Percentiles rank a stretch among this genome's conserved stretches.
phyloP scores from a whole-genome alignment of 352 stramenopile genomes.

The Globisporangium parvum region DNA sequence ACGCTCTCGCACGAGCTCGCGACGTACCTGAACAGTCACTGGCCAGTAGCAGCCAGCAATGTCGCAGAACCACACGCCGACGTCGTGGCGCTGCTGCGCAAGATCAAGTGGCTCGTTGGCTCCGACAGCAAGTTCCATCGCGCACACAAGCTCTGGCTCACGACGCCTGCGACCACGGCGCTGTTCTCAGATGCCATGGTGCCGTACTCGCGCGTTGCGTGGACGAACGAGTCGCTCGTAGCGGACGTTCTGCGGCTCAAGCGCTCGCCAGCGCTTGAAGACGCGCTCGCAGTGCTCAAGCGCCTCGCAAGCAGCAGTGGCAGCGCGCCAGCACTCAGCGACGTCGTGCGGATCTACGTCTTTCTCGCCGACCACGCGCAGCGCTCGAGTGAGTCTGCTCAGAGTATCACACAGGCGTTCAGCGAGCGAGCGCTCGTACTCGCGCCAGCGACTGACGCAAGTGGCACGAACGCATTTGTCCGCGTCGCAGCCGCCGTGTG shows the following conservation, averaged over 20 bases:
- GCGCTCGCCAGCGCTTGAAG: slow-evolving; percentile 21
- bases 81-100: slow-evolving; percentile 8
- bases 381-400: neutral
- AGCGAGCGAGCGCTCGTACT: slow-evolving; percentile 23
- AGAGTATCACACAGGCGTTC: slow-evolving; percentile 25
- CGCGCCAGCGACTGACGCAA: neutral
- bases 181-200: slow-evolving; percentile 45
- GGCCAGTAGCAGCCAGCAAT: slow-evolving; percentile 10
- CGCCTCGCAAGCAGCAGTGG: slow-evolving; percentile 10
- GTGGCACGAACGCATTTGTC: slow-evolving; percentile 16
- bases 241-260: slow-evolving; percentile 41
- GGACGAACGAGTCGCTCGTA: slow-evolving; percentile 30
- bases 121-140: slow-evolving; percentile 31
- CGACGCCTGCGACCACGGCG: slow-evolving; percentile 19
- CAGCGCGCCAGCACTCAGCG: neutral
- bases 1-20: slow-evolving; percentile 42
- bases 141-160: slow-evolving; percentile 40
- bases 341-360: slow-evolving; percentile 26
- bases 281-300: slow-evolving; percentile 39
- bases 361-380: slow-evolving; percentile 33
- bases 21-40: slow-evolving; percentile 35
- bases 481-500: slow-evolving; percentile 32
- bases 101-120: slow-evolving; percentile 29
- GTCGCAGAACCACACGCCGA: neutral
- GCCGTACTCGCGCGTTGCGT: slow-evolving; percentile 29